A percentile compares a stretch with the other conserved stretches of the same genome.
Conservation (phyloP, 768 basidiomycete species). For the Kwoniella dendrophila region DNA sequence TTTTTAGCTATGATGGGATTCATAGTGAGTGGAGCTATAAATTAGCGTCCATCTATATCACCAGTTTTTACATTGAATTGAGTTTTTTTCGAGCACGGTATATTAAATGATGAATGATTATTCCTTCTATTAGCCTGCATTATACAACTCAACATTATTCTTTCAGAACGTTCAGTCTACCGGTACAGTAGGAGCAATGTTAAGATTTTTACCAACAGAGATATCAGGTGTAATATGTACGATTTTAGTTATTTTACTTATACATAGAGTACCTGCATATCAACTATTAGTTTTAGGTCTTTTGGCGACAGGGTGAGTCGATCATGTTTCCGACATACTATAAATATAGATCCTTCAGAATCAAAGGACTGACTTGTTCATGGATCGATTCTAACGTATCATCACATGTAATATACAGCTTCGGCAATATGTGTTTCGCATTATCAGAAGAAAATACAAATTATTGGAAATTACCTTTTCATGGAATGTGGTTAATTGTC, state of each 20-base stretch:
- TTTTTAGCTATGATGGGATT: conserved; percentile 48
- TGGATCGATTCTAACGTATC: no score
- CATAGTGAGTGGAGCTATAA: conserved; percentile 45
- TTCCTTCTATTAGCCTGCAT: conserved; percentile 13
- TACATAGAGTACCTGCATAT: conserved; percentile 45
- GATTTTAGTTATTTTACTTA: conserved; percentile 45
- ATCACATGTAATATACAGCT: no score
- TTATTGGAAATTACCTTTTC: conserved; percentile 42
- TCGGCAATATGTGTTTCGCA: conserved; percentile 42
- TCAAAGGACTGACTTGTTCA: no score
- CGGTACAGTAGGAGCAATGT: conserved; percentile 19
- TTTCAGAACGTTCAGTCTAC: conserved; percentile 20
- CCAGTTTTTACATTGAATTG: not conserved
- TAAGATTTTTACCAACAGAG: conserved; percentile 39
- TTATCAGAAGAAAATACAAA: conserved; percentile 24
- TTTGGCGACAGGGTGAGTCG: conserved; percentile 49
- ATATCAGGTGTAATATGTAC: conserved; percentile 36
- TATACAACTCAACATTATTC: conserved; percentile 24
- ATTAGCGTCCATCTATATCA: not conserved
- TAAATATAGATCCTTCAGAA: not conserved
- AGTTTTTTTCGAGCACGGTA: no score
- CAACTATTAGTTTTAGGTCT: conserved; percentile 47
- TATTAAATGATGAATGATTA: not conserved
- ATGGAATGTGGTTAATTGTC: conserved; percentile 34
- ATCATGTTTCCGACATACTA: no score